These are phyloP conservation scores for Oidium heveae DNA, from an alignment of 2,329 filamentous ascomycete genomes.

Conservation along the genomic window DNA sequence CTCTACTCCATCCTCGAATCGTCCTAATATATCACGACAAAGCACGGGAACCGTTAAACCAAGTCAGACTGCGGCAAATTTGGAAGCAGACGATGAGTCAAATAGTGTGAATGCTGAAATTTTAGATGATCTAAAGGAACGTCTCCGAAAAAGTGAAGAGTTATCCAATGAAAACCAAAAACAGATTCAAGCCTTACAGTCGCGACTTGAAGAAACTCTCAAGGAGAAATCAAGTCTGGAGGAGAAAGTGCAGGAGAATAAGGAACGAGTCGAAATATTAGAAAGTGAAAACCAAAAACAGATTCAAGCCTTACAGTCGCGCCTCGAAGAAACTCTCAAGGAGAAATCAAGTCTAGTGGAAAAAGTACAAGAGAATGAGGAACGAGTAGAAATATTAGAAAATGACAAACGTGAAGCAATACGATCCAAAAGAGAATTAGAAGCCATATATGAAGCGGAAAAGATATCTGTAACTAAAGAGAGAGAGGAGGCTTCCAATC, in stretches of 20 bases:
- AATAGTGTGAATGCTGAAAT: constrained; percentile 56
- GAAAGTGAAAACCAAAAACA: constrained; percentile 72
- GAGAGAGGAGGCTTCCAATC: constrained; percentile 63
- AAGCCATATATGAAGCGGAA: constrained; percentile 79
- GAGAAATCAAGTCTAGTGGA: constrained; percentile 80
- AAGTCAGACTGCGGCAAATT: constrained; percentile 11
- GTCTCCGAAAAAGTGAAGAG: constrained; percentile 56
- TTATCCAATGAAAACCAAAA: constrained; percentile 58
- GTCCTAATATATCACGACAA: constrained; percentile 39
- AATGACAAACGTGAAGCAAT: constrained; percentile 69
- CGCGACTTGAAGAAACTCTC: constrained; percentile 61
- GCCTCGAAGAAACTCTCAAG: constrained; percentile 59
- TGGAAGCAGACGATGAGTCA: constrained; percentile 41
- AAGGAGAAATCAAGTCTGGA: constrained; percentile 70
- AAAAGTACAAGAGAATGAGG: constrained; percentile 61
- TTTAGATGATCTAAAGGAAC: constrained; percentile 64
- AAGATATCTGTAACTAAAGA: constrained; percentile 69
- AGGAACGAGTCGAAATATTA: constrained; percentile 57
- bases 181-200: constrained; percentile 63
- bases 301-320: constrained; percentile 57
- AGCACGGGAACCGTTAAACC: constrained; percentile 14
- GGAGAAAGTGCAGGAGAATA: constrained; percentile 65
- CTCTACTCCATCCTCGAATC: constrained; percentile 44
- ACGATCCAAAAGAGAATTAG: constrained; percentile 70
- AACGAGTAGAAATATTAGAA: constrained; percentile 53